Evolutionary conservation across 23 red algal genomes (phyloP), one percentile per base, ranked within the genome.

Genomic region (Gracilaria gracilis): DNA sequence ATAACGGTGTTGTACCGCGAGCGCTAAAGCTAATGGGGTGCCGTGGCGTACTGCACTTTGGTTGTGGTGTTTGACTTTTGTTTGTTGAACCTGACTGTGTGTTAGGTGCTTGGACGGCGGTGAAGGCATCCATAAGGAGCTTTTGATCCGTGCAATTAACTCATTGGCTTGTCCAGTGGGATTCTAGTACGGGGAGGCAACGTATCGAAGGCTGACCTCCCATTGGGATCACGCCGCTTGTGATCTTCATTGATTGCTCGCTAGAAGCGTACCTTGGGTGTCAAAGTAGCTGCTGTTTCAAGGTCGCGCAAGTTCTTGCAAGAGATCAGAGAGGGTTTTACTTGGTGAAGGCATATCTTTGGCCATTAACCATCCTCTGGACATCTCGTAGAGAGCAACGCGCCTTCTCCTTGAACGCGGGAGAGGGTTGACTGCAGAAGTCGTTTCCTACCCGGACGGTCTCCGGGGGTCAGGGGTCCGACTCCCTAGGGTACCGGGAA

Each of bases 311-410:
- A n/a, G 58, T 64, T 64, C 58, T 64, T 64, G 58, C 58, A 64
- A 64, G 58, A 64, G 58, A 64, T 15, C 58, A 64, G 58, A 64
- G 58, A 64, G 58, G 58, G 58, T 64, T n/a, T 64, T 46, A 46
- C 21, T 64, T 64, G 27, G 21, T 64, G 58, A 64, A 64, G 58
- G 58, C 58, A 64, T 64, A 64, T 64, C 58, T 64, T 64, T 17
- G 58, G 58, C 16, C 58, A 29, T 64, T 64, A 64, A 64, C 21
- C 27, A 64, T 64, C 58, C 58, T 64, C 58, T 64, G 58, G 58
- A 64, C 4, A 15, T 64, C 58, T 29, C 58, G 58, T 64, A 64
- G 58, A 64, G 58, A 64, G 58, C 58, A 17, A 27, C 58, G 58
- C 58, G 16, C 58, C 21, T 64, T 64, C 58, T 64, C 58, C 58